Evolutionary conservation across 177 flowering plant species (phyloP), one percentile per base, ranked within the genome.

Genomic region (Vitis hybrid): DNA sequence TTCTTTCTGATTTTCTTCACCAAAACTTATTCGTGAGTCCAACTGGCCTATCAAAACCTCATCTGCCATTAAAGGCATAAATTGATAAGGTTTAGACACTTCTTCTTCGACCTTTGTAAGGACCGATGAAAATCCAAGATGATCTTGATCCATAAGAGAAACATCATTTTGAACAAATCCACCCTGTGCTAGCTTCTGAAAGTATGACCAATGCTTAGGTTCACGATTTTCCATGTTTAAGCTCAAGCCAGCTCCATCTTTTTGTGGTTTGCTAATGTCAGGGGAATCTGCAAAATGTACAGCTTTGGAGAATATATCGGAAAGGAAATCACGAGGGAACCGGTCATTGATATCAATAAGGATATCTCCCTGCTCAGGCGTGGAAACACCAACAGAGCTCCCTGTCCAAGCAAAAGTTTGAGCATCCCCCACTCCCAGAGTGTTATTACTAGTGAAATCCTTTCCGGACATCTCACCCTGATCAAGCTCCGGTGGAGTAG

Each of bases 151-250:
- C 71, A 90, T 89, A 56, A 91, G 89, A 72, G 98, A 95, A 75
- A 87, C 86, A 83, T 90, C 94, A 56, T 82, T 89, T 70, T 80
- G 63, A 58, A 51, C 70, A 82, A 82, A 88, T 51, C 84, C 93
- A 73, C 83, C 85, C 70, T 86, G 90, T 39, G 92, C 99, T 77
- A 96, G 80, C 58, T 92, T 90, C 63, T 87, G 94, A 71, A 96
- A 91, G 73, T 88, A 96, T 32, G 99, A 96, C 99, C 99, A 96
- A 70, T 70, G 87, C 76, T 92, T 84, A 63, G 95, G 97, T 18
- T 96, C 98, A 80, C 87, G 97, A 74, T 92, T 93, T 67, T 87
- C 92, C 85, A 96, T 82, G 72, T 91, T 91, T 78, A 91, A 68
- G 69, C 98, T 96, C 79, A 93, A 69, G 11, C 93, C 95, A 82